Evolutionary conservation across 148 eudicot genomes (phyloP).

Genomic region (Fallopia convolvulus): DNA sequence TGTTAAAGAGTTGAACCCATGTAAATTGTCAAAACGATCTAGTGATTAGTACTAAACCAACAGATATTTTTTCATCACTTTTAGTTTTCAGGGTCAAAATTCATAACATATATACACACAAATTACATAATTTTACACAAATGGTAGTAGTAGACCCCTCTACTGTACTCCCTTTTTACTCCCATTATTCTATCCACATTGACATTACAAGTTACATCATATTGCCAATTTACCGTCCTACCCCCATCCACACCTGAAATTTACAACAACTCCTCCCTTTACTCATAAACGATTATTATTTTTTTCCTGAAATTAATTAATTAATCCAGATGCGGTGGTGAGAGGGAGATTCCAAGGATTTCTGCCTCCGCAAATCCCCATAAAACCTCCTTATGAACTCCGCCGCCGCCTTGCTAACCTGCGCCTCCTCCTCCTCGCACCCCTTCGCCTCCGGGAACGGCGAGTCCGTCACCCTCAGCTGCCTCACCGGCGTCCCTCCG

Average conservation of each 20-base stretch:
- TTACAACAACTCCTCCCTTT: background rate
- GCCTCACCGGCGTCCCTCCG: conserved; percentile 43
- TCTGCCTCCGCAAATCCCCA: conserved; percentile 47
- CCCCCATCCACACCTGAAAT: background rate
- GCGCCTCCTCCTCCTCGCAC: conserved; percentile 26
- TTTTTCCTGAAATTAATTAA: no score
- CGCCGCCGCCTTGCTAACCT: conserved; percentile 58
- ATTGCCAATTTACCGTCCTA: background rate
- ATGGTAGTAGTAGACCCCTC: background rate
- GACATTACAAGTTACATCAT: background rate
- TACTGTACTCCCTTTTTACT: background rate
- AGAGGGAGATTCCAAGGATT: conserved; percentile 35
- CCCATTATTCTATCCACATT: background rate
- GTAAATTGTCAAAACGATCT: no score
- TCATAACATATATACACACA: background rate
- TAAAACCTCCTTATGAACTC: conserved; percentile 67
- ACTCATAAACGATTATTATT: no score
- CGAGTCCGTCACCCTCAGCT: conserved; percentile 63
- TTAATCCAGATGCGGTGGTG: background rate
- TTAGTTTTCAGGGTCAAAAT: background rate
- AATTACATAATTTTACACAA: background rate
- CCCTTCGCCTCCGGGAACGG: conserved; percentile 47
- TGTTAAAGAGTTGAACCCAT: no score
- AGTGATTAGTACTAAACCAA: no score
- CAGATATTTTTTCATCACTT: background rate